Evolutionary conservation across 2,329 filamentous ascomycete genomes (phyloP).

Genomic region (Aureobasidium sp.): DNA sequence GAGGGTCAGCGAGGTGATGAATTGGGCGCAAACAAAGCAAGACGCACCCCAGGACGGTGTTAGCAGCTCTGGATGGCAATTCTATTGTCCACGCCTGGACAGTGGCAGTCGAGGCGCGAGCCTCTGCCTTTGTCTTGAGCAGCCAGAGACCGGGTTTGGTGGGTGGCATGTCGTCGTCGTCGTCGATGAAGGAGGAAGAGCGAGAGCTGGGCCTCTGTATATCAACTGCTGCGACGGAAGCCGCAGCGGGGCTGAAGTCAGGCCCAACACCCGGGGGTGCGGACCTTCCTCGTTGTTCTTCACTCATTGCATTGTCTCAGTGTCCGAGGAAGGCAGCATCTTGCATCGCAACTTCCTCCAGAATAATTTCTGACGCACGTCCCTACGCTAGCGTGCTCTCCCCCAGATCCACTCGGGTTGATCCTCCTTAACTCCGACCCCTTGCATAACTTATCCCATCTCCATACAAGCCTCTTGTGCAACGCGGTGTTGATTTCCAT

Average conservation of each 20-base stretch:
- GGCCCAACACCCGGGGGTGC: slow-evolving; percentile 15
- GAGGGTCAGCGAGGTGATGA: slow-evolving; percentile 6
- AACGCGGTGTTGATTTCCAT: slow-evolving; percentile 11
- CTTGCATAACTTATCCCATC: slow-evolving; percentile 10
- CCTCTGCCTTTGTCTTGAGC: slow-evolving; percentile 45
- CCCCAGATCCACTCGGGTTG: slow-evolving; percentile 10
- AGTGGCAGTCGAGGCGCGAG: slow-evolving; percentile 42
- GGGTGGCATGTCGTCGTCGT: slow-evolving; percentile 14
- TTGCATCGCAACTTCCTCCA: slow-evolving; percentile 5
- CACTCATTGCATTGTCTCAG: slow-evolving; percentile 13
- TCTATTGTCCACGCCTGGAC: slow-evolving; percentile 63
- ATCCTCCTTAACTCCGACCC: not conserved
- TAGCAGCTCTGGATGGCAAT: slow-evolving; percentile 64
- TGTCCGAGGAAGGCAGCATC: not conserved
- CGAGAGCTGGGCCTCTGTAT: not conserved
- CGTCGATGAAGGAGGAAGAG: slow-evolving; percentile 17
- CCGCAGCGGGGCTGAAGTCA: slow-evolving; percentile 6
- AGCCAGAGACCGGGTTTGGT: slow-evolving; percentile 30
- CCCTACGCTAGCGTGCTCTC: slow-evolving; percentile 6
- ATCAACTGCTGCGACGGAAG: not conserved
- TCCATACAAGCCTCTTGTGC: slow-evolving; percentile 7
- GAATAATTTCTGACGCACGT: slow-evolving; percentile 13
- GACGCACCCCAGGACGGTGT: slow-evolving; percentile 64
- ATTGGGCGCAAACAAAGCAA: not conserved
- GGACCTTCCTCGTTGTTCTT: slow-evolving; percentile 17